phyloP scores from a whole-genome alignment of 768 basidiomycete genomes.

The Gelatoporia subvermispora region DNA sequence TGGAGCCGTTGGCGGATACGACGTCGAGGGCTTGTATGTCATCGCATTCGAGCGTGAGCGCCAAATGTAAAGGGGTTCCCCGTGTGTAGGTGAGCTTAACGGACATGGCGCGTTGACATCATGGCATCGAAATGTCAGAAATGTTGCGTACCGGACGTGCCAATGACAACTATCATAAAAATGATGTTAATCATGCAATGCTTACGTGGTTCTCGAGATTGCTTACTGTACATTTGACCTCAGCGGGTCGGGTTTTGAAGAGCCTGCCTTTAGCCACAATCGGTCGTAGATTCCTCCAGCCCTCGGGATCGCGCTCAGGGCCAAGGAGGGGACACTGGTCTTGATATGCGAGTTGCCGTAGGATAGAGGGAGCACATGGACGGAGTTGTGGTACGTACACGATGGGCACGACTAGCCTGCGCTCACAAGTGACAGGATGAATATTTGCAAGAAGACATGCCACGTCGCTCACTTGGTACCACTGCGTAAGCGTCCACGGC shows the following conservation, averaged over 20 bases:
- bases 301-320: constrained; percentile 19
- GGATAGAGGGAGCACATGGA: constrained; percentile 16
- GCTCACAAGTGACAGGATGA: not conserved
- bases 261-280: constrained; percentile 10
- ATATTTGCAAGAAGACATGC: not conserved
- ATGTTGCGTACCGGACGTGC: constrained; percentile 11
- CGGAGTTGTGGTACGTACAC: constrained; percentile 15
- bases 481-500: constrained; percentile 10
- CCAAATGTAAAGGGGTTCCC: constrained; percentile 14
- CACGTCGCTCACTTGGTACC: constrained; percentile 10
- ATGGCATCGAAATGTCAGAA: not conserved
- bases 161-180: constrained; percentile 11
- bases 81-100: constrained; percentile 17
- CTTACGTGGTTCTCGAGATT: not conserved
- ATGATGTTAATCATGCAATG: not conserved
- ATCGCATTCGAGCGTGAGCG: constrained; percentile 4
- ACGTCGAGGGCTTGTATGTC: constrained; percentile 17
- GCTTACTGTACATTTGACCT: constrained; percentile 11
- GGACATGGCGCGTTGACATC: not conserved
- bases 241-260: constrained; percentile 14
- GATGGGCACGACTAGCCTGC: constrained; percentile 14
- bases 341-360: constrained; percentile 20
- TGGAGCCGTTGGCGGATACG: constrained; percentile 8
- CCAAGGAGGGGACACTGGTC: constrained; percentile 15
- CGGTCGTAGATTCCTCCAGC: constrained; percentile 16